These are phyloP conservation scores for Alloascoidea hylecoeti DNA, from an alignment of 805 yeast species.

Conservation along the genomic window DNA sequence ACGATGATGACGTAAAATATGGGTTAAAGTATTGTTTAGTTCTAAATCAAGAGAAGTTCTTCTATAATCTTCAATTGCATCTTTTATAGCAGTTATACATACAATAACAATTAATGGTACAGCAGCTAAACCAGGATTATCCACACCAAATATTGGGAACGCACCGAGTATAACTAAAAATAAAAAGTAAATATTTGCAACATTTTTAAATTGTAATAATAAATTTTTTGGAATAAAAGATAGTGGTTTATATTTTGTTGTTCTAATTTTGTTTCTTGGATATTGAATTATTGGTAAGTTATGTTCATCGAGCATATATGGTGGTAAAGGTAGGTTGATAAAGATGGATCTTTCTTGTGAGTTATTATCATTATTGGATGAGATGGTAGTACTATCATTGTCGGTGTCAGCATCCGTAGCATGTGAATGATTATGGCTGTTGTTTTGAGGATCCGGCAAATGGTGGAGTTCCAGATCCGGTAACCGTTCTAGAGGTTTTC, in stretches of 20 bases:
- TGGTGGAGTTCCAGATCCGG: no score
- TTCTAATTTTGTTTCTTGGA: constrained; percentile 44
- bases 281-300: constrained; percentile 29
- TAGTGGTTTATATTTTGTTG: constrained; percentile 48
- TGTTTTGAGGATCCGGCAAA: no score
- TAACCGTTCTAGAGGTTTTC: no score
- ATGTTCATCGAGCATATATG: constrained; percentile 37
- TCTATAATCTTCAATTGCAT: constrained; percentile 45
- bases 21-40: constrained; percentile 40
- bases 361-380: no score
- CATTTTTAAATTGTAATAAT: constrained; percentile 37
- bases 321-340: constrained; percentile 48
- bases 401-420: no score
- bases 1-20: constrained; percentile 26
- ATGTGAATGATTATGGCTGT: no score
- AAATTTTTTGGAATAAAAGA: constrained; percentile 44
- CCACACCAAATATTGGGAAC: constrained; percentile 45
- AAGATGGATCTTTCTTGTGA: constrained; percentile 20
- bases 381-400: no score
- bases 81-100: constrained; percentile 40
- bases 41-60: constrained; percentile 37
- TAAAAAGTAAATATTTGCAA: constrained; percentile 47
- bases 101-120: constrained; percentile 54
- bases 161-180: constrained; percentile 41
- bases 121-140: constrained; percentile 43